These are phyloP conservation scores for Coemansia sp. DNA, from an alignment of 192 early-diverging fungal genomes.

Conservation along the genomic window DNA sequence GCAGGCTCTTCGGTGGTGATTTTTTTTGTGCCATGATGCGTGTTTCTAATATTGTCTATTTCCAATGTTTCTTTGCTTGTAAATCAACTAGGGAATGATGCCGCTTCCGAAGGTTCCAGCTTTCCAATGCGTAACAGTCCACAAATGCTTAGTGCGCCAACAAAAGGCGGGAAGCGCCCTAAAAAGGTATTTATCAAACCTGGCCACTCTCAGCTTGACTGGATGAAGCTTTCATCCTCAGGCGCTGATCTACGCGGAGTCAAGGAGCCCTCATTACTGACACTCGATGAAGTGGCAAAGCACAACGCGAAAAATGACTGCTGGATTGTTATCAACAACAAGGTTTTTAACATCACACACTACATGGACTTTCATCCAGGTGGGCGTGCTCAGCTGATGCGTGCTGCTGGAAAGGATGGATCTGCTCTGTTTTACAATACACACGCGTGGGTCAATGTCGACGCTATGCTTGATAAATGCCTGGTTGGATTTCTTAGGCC, in stretches of 20 bases:
- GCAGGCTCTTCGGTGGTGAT: too few relatives aligned
- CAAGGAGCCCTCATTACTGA: conserved; percentile 44
- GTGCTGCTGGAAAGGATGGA: conserved; percentile 88
- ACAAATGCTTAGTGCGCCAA: conserved; percentile 30
- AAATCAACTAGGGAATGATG: too few relatives aligned
- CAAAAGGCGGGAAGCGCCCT: conserved; percentile 5
- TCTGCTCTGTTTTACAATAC: conserved; percentile 83
- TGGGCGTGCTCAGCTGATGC: conserved; percentile 74
- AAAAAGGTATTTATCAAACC: conserved; percentile 82
- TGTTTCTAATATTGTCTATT: too few relatives aligned
- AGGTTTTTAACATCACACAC: conserved; percentile 88
- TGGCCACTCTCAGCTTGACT: conserved; percentile 88
- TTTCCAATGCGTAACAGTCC: conserved; percentile 51
- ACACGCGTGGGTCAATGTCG: conserved; percentile 95
- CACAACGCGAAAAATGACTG: conserved; percentile 79
- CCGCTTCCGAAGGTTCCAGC: background rate
- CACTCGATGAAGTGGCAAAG: conserved; percentile 67
- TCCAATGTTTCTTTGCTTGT: too few relatives aligned
- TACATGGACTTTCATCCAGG: conserved; percentile 93
- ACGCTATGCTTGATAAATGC: conserved; percentile 83
- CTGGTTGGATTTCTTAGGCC: conserved; percentile 59
- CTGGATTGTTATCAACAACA: conserved; percentile 88
- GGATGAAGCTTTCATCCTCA: conserved; percentile 80
- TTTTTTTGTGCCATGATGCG: too few relatives aligned
- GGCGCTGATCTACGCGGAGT: conserved; percentile 64